A percentile compares a stretch with the other conserved stretches of the same genome.
These are phyloP conservation scores for Raphanus hybrid DNA, from an alignment of 441 rosid species.

Conservation along the genomic window DNA sequence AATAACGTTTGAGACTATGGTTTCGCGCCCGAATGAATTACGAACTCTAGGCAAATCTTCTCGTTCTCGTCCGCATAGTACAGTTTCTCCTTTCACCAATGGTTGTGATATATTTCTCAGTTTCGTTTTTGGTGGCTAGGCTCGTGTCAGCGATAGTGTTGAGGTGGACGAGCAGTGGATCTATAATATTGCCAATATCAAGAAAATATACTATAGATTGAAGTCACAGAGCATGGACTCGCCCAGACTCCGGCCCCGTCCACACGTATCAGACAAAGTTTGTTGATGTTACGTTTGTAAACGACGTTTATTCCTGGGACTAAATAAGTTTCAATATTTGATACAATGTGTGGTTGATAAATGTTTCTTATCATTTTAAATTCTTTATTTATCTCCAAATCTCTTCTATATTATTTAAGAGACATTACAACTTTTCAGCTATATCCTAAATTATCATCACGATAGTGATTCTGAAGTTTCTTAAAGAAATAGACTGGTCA, in stretches of 20 bases:
- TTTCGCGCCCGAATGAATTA: not conserved
- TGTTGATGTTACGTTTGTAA: not conserved
- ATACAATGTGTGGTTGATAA: not conserved
- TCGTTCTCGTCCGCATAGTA: not conserved
- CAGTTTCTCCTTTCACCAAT: not conserved
- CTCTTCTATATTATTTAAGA: too few relatives aligned
- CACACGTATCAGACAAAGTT: not conserved
- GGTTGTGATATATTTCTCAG: not conserved
- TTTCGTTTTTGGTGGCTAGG: not conserved
- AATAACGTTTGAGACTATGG: not conserved
- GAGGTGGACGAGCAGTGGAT: not conserved
- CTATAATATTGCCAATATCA: not conserved
- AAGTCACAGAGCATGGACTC: slow-evolving; percentile 6
- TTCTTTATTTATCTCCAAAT: not conserved
- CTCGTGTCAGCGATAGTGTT: not conserved
- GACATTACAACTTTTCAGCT: too few relatives aligned
- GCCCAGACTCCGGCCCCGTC: slow-evolving; percentile 3
- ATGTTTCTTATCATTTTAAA: not conserved
- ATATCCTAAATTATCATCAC: too few relatives aligned
- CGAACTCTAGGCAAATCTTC: not conserved
- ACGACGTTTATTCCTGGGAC: not conserved
- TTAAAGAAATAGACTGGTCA: too few relatives aligned
- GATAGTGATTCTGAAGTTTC: too few relatives aligned
- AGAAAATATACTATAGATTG: not conserved
- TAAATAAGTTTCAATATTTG: not conserved